phyloP scores from a whole-genome alignment of 805 yeast genomes.

The Zygosaccharomyces bailii region DNA sequence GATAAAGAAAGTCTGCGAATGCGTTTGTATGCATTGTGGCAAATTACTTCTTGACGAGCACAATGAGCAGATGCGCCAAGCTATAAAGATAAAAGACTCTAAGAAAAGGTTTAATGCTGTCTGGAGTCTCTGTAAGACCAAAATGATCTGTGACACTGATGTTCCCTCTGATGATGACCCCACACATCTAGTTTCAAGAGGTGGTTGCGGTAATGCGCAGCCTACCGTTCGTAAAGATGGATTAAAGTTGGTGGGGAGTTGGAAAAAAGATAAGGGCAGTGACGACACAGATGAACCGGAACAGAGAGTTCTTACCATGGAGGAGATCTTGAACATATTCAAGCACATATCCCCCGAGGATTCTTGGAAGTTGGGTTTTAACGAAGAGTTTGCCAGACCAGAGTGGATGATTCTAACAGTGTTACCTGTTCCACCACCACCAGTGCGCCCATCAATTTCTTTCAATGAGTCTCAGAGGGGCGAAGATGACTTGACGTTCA shows the following conservation, averaged over 20 bases:
- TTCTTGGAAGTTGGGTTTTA: conserved; percentile 77
- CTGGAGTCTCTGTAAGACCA: conserved; percentile 87
- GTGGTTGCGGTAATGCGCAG: conserved; percentile 97
- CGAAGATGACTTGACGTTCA: conserved; percentile 97
- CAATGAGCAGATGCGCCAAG: conserved; percentile 70
- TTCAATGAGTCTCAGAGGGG: conserved; percentile 98
- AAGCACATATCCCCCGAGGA: conserved; percentile 87
- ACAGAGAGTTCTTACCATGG: conserved; percentile 79
- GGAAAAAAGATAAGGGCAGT: conserved; percentile 79
- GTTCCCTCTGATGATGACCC: conserved; percentile 60
- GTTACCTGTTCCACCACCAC: conserved; percentile 99
- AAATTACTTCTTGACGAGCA: conserved; percentile 82
- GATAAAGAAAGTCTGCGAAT: conserved; percentile 92
- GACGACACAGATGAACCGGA: conserved; percentile 90
- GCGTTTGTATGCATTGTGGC: conserved; percentile 99
- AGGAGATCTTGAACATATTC: conserved; percentile 87
- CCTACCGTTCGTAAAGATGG: conserved; percentile 97
- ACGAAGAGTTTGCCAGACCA: conserved; percentile 95
- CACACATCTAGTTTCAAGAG: conserved; percentile 59
- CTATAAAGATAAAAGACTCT: conserved; percentile 85
- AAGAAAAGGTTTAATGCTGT: conserved; percentile 95
- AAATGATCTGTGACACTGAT: conserved; percentile 94
- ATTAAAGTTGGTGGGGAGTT: conserved; percentile 93
- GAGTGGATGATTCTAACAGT: conserved; percentile 98
- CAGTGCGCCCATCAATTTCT: conserved; percentile 97